Conservation (phyloP, 306 rosid species). For the Prinsepia uniflora region DNA sequence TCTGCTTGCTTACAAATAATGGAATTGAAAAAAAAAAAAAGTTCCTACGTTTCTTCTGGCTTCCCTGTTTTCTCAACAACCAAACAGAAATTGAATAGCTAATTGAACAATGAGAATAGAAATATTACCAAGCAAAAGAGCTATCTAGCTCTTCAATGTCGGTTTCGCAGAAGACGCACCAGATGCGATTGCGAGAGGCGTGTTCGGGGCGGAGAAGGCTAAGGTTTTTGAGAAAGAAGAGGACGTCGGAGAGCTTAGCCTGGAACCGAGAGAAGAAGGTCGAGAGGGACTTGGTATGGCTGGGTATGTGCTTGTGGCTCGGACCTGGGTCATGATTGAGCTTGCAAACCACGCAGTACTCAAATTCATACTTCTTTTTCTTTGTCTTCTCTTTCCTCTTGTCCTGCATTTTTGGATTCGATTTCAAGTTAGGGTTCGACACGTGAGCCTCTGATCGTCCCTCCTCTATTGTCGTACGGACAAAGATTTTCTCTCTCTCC, state of each 20-base stretch:
- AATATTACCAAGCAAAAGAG: conserved; percentile 60
- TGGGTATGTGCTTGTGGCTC: conserved; percentile 83
- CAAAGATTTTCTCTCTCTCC: not conserved
- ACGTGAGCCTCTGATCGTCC: conserved; percentile 8
- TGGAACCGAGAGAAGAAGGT: conserved; percentile 68
- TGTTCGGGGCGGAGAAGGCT: conserved; percentile 40
- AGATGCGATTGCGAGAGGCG: conserved; percentile 60
- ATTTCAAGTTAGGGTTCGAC: conserved; percentile 23
- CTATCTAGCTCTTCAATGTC: conserved; percentile 51
- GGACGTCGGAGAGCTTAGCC: conserved; percentile 55
- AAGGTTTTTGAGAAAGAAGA: conserved; percentile 60
- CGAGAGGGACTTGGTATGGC: conserved; percentile 70
- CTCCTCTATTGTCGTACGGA: conserved; percentile 24
- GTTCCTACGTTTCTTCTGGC: not conserved
- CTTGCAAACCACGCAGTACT: conserved; percentile 73
- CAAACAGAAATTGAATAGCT: conserved; percentile 1
- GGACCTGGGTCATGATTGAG: conserved; percentile 71
- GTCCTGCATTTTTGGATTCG: not conserved
- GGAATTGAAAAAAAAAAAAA: not conserved
- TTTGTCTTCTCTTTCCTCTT: conserved; percentile 5
- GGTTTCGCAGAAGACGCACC: conserved; percentile 79
- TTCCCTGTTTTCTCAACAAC: not conserved
- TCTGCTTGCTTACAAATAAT: not conserved
- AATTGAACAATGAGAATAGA: not conserved
- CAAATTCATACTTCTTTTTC: conserved; percentile 51